Percentiles rank a stretch among this genome's conserved stretches.
Evolutionary conservation across 176 grass and related monocot species (phyloP).

Genomic region (Juncus inflexus): DNA sequence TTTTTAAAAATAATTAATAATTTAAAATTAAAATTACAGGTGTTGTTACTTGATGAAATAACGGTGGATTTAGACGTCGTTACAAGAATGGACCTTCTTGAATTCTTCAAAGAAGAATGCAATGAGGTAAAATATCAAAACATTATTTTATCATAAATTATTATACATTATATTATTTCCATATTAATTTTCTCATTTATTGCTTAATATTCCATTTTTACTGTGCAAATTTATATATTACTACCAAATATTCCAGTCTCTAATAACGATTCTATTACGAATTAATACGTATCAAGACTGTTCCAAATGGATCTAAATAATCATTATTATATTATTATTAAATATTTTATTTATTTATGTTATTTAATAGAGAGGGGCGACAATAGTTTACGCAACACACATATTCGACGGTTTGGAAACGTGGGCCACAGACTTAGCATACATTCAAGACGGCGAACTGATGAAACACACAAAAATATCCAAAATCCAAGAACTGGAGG

Average conservation of each 20-base stretch:
- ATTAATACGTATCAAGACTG: too few relatives aligned
- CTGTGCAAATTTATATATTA: neutral
- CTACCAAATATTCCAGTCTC: too few relatives aligned
- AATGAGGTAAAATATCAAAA: conserved; percentile 46
- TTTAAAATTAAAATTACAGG: conserved; percentile 35
- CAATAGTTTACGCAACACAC: conserved; percentile 84
- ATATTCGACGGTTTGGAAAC: conserved; percentile 89
- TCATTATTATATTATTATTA: too few relatives aligned
- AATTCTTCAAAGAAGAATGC: conserved; percentile 96
- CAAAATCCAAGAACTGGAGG: conserved; percentile 54
- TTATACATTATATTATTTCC: neutral
- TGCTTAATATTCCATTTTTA: too few relatives aligned
- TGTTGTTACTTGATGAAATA: conserved; percentile 84
- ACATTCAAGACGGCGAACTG: conserved; percentile 87
- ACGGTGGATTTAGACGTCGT: conserved; percentile 90
- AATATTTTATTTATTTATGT: neutral
- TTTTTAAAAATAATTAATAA: neutral
- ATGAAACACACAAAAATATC: conserved; percentile 50
- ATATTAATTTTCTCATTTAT: neutral
- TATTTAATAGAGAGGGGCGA: conserved; percentile 60
- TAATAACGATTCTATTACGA: too few relatives aligned
- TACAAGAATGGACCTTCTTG: conserved; percentile 89
- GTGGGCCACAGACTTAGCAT: conserved; percentile 72
- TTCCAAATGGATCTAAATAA: too few relatives aligned
- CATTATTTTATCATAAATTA: neutral